Conservation (phyloP, 768 basidiomycete genomes). For the Mycena rosella region DNA sequence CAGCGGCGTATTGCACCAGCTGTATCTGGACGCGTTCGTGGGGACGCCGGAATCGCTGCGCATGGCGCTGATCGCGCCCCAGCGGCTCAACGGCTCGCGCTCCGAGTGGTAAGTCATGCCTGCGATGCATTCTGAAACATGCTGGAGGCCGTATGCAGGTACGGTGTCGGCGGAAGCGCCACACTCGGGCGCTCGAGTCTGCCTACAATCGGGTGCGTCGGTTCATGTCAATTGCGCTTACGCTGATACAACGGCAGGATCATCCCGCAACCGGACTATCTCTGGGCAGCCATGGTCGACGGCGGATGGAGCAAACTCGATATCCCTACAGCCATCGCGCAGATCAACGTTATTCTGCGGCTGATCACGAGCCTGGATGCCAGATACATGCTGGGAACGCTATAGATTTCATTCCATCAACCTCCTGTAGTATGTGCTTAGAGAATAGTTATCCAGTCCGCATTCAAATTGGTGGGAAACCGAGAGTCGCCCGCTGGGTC, state of each 20-base stretch:
- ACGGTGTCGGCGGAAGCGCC: constrained; percentile 46
- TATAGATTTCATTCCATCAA: constrained; percentile 16
- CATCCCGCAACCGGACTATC: constrained; percentile 48
- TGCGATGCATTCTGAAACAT: not conserved
- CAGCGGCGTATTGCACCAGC: constrained; percentile 40
- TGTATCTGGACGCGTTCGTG: constrained; percentile 44
- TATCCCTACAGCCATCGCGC: constrained; percentile 38
- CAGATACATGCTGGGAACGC: constrained; percentile 19
- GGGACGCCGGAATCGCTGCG: constrained; percentile 43
- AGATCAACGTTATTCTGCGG: constrained; percentile 45
- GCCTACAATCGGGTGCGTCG: constrained; percentile 46
- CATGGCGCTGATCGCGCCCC: constrained; percentile 46
- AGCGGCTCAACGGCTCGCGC: constrained; percentile 37
- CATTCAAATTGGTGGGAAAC: not conserved
- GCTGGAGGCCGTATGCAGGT: not conserved
- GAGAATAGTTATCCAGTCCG: too few species aligned
- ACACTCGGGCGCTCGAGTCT: constrained; percentile 42
- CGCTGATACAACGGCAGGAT: constrained; percentile 36
- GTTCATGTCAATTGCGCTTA: not conserved
- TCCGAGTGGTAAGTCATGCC: constrained; percentile 38
- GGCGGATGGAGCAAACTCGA: constrained; percentile 49
- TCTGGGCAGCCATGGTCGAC: constrained; percentile 46
- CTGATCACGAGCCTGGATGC: constrained; percentile 43
- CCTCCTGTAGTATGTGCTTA: not conserved
- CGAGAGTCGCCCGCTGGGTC: not conserved